Evolutionary conservation across 2,329 filamentous ascomycete genomes (phyloP).

Genomic region (Pseudocercospora musae): DNA sequence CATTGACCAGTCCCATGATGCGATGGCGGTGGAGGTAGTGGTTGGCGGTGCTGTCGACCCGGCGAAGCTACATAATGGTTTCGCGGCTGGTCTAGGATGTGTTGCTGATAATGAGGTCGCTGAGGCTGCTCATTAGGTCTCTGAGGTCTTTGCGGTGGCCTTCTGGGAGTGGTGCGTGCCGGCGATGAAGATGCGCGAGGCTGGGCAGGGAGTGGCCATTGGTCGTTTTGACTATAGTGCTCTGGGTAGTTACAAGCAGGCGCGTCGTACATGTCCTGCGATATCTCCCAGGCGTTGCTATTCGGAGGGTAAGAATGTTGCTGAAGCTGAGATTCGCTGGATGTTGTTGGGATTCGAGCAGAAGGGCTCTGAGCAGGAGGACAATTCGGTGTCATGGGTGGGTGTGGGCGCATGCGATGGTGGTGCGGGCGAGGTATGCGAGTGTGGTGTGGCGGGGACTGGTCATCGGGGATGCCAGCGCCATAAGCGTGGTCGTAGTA

Average conservation of each 20-base stretch:
- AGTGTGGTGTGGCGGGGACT: conserved; percentile 13
- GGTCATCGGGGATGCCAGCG: conserved; percentile 12
- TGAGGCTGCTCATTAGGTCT: conserved; percentile 25
- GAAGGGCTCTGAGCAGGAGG: conserved; percentile 9
- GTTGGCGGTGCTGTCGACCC: conserved; percentile 19
- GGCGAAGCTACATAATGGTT: conserved; percentile 17
- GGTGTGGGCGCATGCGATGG: conserved; percentile 19
- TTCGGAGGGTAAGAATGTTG: conserved; percentile 12
- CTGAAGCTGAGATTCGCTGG: conserved; percentile 12
- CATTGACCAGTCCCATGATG: conserved; percentile 33
- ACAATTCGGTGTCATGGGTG: conserved; percentile 20
- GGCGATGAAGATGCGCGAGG: conserved; percentile 15
- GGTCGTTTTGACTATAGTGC: conserved; percentile 20
- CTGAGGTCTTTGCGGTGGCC: conserved; percentile 29
- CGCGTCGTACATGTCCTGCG: conserved; percentile 28
- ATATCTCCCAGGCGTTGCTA: conserved; percentile 15
- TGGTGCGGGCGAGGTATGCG: conserved; percentile 18
- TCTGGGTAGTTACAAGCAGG: conserved; percentile 25
- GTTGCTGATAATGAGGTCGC: conserved; percentile 14
- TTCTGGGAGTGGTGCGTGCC: conserved; percentile 7
- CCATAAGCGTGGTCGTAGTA: conserved; percentile 18
- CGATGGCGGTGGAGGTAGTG: conserved; percentile 12
- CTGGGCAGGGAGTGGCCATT: conserved; percentile 28
- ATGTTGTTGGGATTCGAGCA: conserved; percentile 13
- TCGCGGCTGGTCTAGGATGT: conserved; percentile 17